Percentiles rank a stretch among this genome's conserved stretches.
Evolutionary conservation across 306 rosid species (phyloP).

Genomic region (Vigna unguiculata): DNA sequence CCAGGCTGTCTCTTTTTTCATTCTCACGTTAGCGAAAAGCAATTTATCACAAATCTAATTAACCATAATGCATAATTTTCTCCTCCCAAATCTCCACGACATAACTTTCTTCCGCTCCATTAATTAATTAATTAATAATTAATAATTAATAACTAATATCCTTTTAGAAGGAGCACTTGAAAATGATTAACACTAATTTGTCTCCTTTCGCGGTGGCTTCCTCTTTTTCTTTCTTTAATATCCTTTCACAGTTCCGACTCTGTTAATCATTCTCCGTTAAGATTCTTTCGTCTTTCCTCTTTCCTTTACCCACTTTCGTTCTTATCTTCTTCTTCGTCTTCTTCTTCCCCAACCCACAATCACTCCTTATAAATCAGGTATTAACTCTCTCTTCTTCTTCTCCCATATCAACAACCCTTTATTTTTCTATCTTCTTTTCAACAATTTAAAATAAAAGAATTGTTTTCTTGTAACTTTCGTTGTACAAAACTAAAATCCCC

Average conservation of each 20-base stretch:
- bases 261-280: constrained; percentile 50
- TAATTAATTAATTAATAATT: background rate
- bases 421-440: background rate
- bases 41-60: background rate
- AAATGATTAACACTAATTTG: constrained; percentile 52
- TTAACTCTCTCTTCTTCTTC: background rate
- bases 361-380: constrained; percentile 55
- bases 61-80: constrained; percentile 21
- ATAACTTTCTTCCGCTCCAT: constrained; percentile 6
- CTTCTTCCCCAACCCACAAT: constrained; percentile 13
- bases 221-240: constrained; percentile 32
- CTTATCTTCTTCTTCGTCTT: background rate
- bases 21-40: constrained; percentile 13
- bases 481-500: background rate
- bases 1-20: constrained; percentile 40
- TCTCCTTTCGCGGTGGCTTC: constrained; percentile 67
- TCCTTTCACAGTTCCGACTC: constrained; percentile 31
- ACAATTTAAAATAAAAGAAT: too few relatives aligned
- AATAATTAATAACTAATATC: background rate
- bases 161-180: background rate
- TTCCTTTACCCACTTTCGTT: background rate
- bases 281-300: constrained; percentile 45
- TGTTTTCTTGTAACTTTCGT: too few relatives aligned
- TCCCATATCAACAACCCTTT: background rate
- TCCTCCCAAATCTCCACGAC: background rate